Conservation (phyloP, 352 stramenopile genomes). For the Aphanomyces euteiches region DNA sequence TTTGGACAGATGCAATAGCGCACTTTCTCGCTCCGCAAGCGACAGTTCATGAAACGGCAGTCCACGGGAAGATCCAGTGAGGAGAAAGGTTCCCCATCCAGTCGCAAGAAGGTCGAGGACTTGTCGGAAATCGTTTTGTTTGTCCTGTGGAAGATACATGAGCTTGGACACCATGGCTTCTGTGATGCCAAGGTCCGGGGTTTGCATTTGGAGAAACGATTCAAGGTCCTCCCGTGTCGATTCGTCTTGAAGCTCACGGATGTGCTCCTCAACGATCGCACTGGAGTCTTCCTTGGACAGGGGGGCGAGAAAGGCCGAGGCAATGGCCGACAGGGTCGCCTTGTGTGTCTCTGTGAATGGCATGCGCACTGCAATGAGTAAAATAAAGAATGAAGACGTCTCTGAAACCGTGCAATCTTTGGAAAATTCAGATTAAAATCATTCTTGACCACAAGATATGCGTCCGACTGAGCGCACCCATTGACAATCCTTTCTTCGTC, state of each 20-base stretch:
- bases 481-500: too few species aligned
- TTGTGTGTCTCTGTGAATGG: conserved; percentile 1
- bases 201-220: background rate
- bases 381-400: too few species aligned
- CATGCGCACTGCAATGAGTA: too few species aligned
- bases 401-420: too few species aligned
- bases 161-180: background rate
- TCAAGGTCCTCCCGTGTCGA: background rate
- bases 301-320: conserved; percentile 7
- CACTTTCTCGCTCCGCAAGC: conserved; percentile 14
- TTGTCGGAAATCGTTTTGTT: background rate
- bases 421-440: too few species aligned
- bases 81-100: conserved; percentile 22
- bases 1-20: background rate
- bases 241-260: background rate
- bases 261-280: conserved; percentile 13
- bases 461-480: too few species aligned
- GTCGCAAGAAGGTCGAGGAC: conserved; percentile 22
- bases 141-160: conserved; percentile 14
- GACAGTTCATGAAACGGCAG: conserved; percentile 22
- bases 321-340: conserved; percentile 16
- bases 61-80: conserved; percentile 15
- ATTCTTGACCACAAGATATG: too few species aligned
- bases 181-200: conserved; percentile 8
- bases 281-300: background rate